Base-by-base conservation (phyloP, 257 asterid species). In the Echites panduratus region DNA sequence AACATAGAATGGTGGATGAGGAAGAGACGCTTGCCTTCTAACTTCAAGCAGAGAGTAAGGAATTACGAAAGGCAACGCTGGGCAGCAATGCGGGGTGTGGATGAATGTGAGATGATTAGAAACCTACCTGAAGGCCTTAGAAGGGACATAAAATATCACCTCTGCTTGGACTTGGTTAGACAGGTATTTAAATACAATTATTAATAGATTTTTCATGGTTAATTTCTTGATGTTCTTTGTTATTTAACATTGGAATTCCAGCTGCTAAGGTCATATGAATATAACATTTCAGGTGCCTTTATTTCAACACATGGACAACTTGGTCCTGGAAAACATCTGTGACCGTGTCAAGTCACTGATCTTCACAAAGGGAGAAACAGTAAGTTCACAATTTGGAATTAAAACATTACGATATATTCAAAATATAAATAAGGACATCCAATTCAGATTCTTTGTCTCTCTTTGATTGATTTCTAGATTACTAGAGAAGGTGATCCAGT, bases 1-100 rank as follows among this genome's bases (percentile, higher is more conserved):
- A 95, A 90, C 58, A 82, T 95, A 67, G 99, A 92, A 73, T 90
- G 99, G 99, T 95, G 99, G 99, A 95, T 95, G 99, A 87, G 90
- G 72, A 95, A 86, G 78, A 75, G 97, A 65, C 86, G 81, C 3
- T 73, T 95, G 85, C 99, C 99, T 1, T 70, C 73, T 27, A 74
- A 72, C 7, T 89, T 79, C 74, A 68, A 86, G 83, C 98, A 92
- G 64, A 82, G 99, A 64, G 97, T 95, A 10, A 81, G 99, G 59
- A 92, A 86, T 68, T 90, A 92, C 12, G 99, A 95, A 78, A 72
- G 99, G 71, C 99, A 95, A 43, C 82, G 89, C 0, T 95, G 96
- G 97, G 99, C 98, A 1, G 99, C 99, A 1, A 92, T 89, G 93
- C 93, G 99, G 0, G 99, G 99, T 2, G 99, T 95, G 0, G 96